Percentiles rank a stretch among this genome's conserved stretches.
These are phyloP conservation scores for Strigomonas galati DNA, from an alignment of 208 protist species.

Conservation along the genomic window DNA sequence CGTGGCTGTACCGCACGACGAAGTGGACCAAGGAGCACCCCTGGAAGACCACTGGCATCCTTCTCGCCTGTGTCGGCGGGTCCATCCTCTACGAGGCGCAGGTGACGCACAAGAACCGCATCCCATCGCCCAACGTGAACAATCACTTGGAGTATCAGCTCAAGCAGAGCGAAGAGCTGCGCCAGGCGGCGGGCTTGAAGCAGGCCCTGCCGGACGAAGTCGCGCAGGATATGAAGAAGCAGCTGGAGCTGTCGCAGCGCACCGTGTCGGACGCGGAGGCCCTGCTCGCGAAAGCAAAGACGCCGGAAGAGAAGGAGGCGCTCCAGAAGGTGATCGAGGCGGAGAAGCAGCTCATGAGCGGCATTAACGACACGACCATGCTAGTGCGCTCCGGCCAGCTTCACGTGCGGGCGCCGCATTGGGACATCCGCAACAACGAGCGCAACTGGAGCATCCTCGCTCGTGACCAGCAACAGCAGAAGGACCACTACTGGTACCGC, in stretches of 20 bases:
- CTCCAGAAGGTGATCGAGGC: constrained; percentile 56
- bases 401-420: constrained; percentile 70
- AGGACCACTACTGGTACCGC: constrained; percentile 88
- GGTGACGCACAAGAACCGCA: constrained; percentile 74
- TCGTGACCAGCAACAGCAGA: constrained; percentile 85
- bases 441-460: constrained; percentile 84
- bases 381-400: constrained; percentile 73
- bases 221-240: constrained; percentile 14
- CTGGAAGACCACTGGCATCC: constrained; percentile 40
- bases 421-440: constrained; percentile 85
- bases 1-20: constrained; percentile 79
- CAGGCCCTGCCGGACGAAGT: constrained; percentile 6
- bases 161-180: constrained; percentile 16
- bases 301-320: constrained; percentile 42
- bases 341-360: constrained; percentile 52
- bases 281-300: constrained; percentile 43
- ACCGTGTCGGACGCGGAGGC: constrained; percentile 45
- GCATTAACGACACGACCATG: constrained; percentile 66
- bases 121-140: constrained; percentile 76
- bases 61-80: constrained; percentile 40
- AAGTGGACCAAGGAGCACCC: constrained; percentile 64
- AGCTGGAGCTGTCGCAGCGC: constrained; percentile 23
- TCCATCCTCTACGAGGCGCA: constrained; percentile 75
- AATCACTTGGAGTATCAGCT: constrained; percentile 85
- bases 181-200: neutral